Percentiles rank a stretch among this genome's conserved stretches.
phyloP scores from a whole-genome alignment of 495 filamentous ascomycete species.

The Xylaria venustula region DNA sequence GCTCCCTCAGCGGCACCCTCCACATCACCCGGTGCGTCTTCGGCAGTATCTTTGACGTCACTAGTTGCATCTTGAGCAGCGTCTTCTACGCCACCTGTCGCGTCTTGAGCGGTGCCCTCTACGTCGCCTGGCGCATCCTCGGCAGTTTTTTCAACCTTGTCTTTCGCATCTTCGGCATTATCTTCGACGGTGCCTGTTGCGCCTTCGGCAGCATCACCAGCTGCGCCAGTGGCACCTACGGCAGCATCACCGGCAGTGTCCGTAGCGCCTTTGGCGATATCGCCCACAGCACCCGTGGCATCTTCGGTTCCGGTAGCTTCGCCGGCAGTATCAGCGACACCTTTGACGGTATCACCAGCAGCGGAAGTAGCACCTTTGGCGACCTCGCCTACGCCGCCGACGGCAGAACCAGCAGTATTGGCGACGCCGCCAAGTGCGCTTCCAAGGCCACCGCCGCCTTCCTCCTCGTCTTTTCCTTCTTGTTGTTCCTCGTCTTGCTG shows the following conservation, averaged over 20 bases:
- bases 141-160: not conserved
- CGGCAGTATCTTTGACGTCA: slow-evolving; percentile 27
- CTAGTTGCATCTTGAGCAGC: slow-evolving; percentile 10
- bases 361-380: slow-evolving; percentile 15
- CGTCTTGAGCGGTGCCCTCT: not conserved
- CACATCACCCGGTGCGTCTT: slow-evolving; percentile 23
- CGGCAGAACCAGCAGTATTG: slow-evolving; percentile 14
- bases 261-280: slow-evolving; percentile 12
- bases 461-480: not conserved
- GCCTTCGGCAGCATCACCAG: slow-evolving; percentile 16
- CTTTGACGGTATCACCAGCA: slow-evolving; percentile 15
- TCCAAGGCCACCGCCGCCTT: slow-evolving; percentile 6
- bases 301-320: slow-evolving; percentile 6
- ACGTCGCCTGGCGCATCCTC: slow-evolving; percentile 12
- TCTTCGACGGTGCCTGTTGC: slow-evolving; percentile 21
- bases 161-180: not conserved
- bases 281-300: slow-evolving; percentile 6
- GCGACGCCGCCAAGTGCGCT: slow-evolving; percentile 16
- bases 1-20: not conserved
- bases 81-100: not conserved
- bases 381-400: slow-evolving; percentile 12
- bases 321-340: slow-evolving; percentile 12
- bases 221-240: slow-evolving; percentile 21
- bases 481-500: slow-evolving; percentile 3
- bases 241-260: slow-evolving; percentile 15